A percentile compares a stretch with the other conserved stretches of the same genome.
Conservation (phyloP, 208 protist species). For the Naegleria fowleri region DNA sequence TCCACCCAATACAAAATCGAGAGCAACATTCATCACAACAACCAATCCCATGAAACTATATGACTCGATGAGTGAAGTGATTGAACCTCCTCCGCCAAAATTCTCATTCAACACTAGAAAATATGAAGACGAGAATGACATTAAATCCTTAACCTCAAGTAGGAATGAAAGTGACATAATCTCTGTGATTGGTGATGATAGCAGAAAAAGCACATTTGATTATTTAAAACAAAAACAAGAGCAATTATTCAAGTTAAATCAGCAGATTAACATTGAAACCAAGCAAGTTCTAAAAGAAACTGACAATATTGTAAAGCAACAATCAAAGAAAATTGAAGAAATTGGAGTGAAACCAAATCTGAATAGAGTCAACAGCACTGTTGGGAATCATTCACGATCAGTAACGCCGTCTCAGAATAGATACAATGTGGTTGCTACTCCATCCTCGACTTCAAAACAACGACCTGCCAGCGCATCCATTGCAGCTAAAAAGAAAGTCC, state of each 20-base stretch:
- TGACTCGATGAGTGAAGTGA: not conserved
- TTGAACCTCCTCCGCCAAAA: not conserved
- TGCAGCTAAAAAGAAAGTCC: not conserved
- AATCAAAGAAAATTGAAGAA: not conserved
- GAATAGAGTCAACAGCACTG: not conserved
- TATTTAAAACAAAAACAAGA: not conserved
- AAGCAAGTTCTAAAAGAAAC: conserved; percentile 6
- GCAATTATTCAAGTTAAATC: not conserved
- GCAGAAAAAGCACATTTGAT: not conserved
- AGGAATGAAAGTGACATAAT: not conserved
- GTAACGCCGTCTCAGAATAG: not conserved
- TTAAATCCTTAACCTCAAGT: not conserved
- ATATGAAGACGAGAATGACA: not conserved
- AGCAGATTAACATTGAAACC: not conserved
- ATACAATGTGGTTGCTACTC: not conserved
- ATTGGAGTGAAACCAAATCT: not conserved
- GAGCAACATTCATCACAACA: not conserved
- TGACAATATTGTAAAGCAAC: not conserved
- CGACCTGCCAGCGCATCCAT: not conserved
- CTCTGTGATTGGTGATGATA: not conserved
- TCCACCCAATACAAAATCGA: not conserved
- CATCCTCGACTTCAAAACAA: not conserved
- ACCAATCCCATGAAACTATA: no score
- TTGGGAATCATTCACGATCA: not conserved
- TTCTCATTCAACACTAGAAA: not conserved